Conservation (phyloP, 2,329 filamentous ascomycete species). For the Aspergillus carbonarius region DNA sequence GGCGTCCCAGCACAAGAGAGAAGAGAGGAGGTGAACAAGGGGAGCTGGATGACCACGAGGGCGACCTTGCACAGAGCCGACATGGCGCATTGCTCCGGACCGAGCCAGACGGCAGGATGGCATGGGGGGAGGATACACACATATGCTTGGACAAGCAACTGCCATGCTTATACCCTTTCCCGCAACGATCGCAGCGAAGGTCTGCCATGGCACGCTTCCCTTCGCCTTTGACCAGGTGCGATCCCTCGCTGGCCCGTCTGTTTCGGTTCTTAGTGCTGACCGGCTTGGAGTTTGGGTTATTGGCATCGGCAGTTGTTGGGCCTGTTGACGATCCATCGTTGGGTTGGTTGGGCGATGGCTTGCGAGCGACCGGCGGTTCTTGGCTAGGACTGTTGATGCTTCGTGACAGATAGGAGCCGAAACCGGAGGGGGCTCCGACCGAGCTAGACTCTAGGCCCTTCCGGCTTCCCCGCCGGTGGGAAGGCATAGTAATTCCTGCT, state of each 20-base stretch:
- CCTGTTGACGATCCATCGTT: slow-evolving; percentile 21
- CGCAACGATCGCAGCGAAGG: slow-evolving; percentile 94
- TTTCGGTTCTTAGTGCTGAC: slow-evolving; percentile 55
- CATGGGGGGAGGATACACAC: slow-evolving; percentile 72
- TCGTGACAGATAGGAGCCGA: slow-evolving; percentile 45
- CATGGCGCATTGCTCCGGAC: slow-evolving; percentile 42
- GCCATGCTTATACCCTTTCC: slow-evolving; percentile 99
- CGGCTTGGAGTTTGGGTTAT: slow-evolving; percentile 49
- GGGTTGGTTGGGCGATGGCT: slow-evolving; percentile 35
- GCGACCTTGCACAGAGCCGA: slow-evolving; percentile 41
- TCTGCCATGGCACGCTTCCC: slow-evolving; percentile 77
- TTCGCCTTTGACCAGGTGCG: slow-evolving; percentile 76
- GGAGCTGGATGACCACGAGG: slow-evolving; percentile 37
- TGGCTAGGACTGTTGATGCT: slow-evolving; percentile 38
- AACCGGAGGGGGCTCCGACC: slow-evolving; percentile 40
- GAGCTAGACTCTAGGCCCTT: slow-evolving; percentile 66
- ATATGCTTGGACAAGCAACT: slow-evolving; percentile 99
- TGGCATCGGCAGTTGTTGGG: slow-evolving; percentile 44
- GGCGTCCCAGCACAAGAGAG: slow-evolving; percentile 25
- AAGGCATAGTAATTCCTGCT: slow-evolving; percentile 58
- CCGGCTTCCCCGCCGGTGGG: slow-evolving; percentile 55
- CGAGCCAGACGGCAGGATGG: slow-evolving; percentile 44
- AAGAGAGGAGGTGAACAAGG: slow-evolving; percentile 32
- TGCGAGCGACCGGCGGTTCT: slow-evolving; percentile 38
- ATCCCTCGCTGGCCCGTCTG: slow-evolving; percentile 78